Conservation (phyloP, 73 alveolate genomes). For the Paramecium sexaurelia region DNA sequence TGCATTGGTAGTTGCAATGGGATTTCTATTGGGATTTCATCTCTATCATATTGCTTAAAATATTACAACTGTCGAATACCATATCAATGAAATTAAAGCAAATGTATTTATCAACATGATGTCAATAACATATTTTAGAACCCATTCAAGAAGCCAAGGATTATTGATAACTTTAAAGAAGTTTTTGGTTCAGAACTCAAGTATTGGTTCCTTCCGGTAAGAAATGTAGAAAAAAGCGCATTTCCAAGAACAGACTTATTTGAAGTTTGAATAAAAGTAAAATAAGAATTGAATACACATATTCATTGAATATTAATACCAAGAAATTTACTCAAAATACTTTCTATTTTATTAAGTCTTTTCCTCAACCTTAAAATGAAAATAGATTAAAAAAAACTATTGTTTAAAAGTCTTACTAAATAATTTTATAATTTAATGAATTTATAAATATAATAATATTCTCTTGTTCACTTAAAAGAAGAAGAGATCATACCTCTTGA, state of each 20-base stretch:
- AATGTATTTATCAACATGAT: neutral
- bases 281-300: neutral
- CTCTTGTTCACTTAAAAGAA: neutral
- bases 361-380: too few species aligned
- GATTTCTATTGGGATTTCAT: conserved; percentile 44
- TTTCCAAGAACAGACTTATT: conserved; percentile 51
- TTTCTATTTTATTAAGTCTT: too few species aligned
- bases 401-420: too few species aligned
- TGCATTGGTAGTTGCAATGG: neutral
- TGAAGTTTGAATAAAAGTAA: conserved; percentile 4
- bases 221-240: neutral
- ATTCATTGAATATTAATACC: neutral
- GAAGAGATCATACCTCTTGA: neutral
- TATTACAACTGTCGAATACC: conserved; percentile 31
- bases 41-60: conserved; percentile 2
- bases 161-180: conserved; percentile 28
- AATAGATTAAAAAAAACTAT: too few species aligned
- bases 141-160: conserved; percentile 40
- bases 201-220: conserved; percentile 25
- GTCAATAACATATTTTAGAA: neutral
- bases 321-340: neutral
- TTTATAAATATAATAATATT: neutral
- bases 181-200: neutral
- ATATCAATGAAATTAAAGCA: conserved; percentile 32
- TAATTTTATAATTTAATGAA: too few species aligned